phyloP scores from a whole-genome alignment of 176 grass and related monocot genomes.

The Eragrostis curvula region DNA sequence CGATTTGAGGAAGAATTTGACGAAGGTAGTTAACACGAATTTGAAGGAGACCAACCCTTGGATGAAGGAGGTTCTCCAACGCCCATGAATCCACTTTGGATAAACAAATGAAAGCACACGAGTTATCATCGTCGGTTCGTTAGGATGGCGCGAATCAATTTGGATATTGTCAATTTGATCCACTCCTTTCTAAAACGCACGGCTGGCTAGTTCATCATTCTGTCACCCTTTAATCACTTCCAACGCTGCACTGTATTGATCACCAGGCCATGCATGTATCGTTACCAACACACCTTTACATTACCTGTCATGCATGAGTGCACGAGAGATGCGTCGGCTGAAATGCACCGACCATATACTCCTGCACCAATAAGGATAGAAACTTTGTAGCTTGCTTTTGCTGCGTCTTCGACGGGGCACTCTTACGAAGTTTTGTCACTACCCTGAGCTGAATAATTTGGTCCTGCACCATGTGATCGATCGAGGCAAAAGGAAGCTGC shows the following conservation, averaged over 20 bases:
- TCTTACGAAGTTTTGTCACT: not conserved
- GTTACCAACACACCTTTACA: constrained; percentile 22
- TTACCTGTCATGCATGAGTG: constrained; percentile 40
- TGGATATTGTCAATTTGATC: not conserved
- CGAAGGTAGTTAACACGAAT: constrained; percentile 1
- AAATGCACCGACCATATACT: constrained; percentile 13
- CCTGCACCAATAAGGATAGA: constrained; percentile 31
- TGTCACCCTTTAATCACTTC: constrained; percentile 12
- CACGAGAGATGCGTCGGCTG: constrained; percentile 10
- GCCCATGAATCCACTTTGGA: not conserved
- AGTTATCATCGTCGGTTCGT: constrained; percentile 33
- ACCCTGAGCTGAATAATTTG: constrained; percentile 6
- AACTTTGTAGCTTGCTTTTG: constrained; percentile 12
- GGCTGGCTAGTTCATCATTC: constrained; percentile 33
- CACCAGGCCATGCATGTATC: not conserved
- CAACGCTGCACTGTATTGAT: not conserved
- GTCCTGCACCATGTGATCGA: constrained; percentile 42
- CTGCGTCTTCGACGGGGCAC: not conserved
- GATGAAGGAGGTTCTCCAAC: constrained; percentile 17
- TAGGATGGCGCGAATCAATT: not conserved
- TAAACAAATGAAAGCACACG: constrained; percentile 22
- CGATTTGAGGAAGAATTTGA: constrained; percentile 27
- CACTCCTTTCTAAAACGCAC: constrained; percentile 22
- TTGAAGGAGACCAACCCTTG: not conserved
- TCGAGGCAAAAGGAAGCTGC: not conserved